These are phyloP conservation scores for Hypoxylon intermedium DNA, from an alignment of 495 filamentous ascomycete genomes.

Conservation along the genomic window DNA sequence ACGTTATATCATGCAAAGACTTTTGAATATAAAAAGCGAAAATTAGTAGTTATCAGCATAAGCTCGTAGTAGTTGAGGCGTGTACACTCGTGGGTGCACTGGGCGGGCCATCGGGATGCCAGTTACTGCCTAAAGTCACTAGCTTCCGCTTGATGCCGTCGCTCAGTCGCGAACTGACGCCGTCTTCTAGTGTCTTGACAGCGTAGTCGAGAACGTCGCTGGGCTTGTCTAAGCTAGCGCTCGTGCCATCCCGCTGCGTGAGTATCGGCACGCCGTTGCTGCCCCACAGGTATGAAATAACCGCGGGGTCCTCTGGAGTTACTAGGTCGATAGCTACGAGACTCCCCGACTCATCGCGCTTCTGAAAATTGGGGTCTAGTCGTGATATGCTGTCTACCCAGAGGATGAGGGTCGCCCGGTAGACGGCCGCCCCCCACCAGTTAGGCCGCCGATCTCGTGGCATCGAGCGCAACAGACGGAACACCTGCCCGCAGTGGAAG, in stretches of 20 bases:
- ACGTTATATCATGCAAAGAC: conserved; percentile 1
- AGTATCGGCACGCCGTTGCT: conserved; percentile 49
- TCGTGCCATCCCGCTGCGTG: conserved; percentile 39
- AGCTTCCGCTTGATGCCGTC: conserved; percentile 59
- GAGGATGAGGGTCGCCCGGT: conserved; percentile 59
- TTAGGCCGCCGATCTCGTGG: conserved; percentile 51
- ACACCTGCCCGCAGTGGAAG: conserved; percentile 67
- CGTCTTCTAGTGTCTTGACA: conserved; percentile 54
- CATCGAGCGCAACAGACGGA: conserved; percentile 58
- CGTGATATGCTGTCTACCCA: conserved; percentile 55
- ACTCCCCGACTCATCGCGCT: conserved; percentile 25
- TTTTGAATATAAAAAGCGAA: neutral
- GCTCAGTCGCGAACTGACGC: conserved; percentile 47
- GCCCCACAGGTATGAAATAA: conserved; percentile 50
- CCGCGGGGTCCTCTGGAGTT: conserved; percentile 44
- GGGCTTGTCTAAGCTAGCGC: conserved; percentile 47
- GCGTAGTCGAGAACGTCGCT: conserved; percentile 52
- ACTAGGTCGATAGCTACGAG: conserved; percentile 51
- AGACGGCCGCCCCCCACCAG: conserved; percentile 63
- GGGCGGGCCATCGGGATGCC: conserved; percentile 33
- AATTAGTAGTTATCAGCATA: conserved; percentile 9
- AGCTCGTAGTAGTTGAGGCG: neutral
- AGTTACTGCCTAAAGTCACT: conserved; percentile 42
- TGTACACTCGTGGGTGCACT: conserved; percentile 7
- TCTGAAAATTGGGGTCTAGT: conserved; percentile 45